Base-by-base conservation (phyloP, 805 yeast genomes). In the Soucietia sequanensis region DNA sequence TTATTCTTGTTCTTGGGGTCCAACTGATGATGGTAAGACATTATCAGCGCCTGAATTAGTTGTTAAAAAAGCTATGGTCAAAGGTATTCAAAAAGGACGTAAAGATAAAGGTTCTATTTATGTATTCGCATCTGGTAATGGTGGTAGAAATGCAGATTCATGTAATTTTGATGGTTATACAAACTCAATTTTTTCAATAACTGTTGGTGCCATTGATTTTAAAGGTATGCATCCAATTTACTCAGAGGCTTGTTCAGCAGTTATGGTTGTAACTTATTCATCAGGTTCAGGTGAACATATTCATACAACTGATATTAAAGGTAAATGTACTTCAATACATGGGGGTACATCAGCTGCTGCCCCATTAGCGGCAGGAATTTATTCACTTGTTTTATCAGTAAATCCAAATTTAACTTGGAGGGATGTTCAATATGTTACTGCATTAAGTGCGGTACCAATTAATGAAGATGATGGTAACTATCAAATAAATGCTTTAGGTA, bases 331-430 rank as follows among this genome's bases (percentile, higher is more conserved):
- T 2, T 72, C 72, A 24, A 58, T 48, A 17, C 99, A 93, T 58
- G 96, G 97, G 8, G 99, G 99, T 14, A 93, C 99, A 0, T 91
- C 98, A 15, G 99, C 99, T 0, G 97, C 99, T 11, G 99, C 99
- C 0, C 99, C 99, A 0, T 70, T 93, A 37, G 98, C 97, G 0
- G 97, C 98, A 0, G 99, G 98, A n/a, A 74, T 93, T 1, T 88
- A 85, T 56, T 77, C 97, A 0, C 67, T 93, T 34, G 86, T 86
- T 2, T 66, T 93, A 33, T 80, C 82, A 47, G 89, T 83, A 3
- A 84, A 95, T 45, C 95, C 96, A 1, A 73, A 81, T 4, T 72
- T 93, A 36, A 85, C 96, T 0, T 93, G 99, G 99, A 76, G 99
- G 56, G 99, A 93, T 56, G 72, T 90, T 36, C 99, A 93, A 62